Conservation (phyloP, 2,329 filamentous ascomycete genomes). For the Colletotrichum siamense region DNA sequence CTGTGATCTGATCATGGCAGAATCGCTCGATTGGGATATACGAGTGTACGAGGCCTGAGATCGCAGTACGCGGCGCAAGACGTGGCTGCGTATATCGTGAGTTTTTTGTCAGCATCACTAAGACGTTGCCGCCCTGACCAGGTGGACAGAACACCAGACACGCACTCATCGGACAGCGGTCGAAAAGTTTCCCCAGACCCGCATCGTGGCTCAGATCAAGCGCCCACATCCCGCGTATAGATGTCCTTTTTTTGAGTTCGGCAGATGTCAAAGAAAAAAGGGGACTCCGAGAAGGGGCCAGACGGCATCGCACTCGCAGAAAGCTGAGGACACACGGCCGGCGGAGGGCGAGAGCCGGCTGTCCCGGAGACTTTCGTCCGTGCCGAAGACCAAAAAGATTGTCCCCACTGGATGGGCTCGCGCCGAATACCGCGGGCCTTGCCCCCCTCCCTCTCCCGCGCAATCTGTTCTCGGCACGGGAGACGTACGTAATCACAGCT, state of each 20-base stretch:
- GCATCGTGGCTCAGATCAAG: neutral
- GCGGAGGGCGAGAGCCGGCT: neutral
- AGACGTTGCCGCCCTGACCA: neutral
- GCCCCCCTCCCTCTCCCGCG: neutral
- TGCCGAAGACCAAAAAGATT: neutral
- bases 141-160: neutral
- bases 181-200: neutral
- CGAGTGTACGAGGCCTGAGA: neutral
- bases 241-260: neutral
- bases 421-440: neutral
- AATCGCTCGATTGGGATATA: neutral
- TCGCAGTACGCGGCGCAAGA: neutral
- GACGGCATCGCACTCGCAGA: neutral
- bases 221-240: neutral
- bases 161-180: neutral
- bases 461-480: neutral
- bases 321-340: neutral
- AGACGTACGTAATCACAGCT: neutral
- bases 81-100: neutral
- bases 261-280: neutral
- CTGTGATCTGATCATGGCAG: neutral
- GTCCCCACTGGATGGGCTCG: neutral
- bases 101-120: neutral
- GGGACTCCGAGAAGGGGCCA: neutral
- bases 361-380: neutral